Evolutionary conservation across 495 filamentous ascomycete genomes (phyloP).

Genomic region (Aspergillus asperescens): DNA sequence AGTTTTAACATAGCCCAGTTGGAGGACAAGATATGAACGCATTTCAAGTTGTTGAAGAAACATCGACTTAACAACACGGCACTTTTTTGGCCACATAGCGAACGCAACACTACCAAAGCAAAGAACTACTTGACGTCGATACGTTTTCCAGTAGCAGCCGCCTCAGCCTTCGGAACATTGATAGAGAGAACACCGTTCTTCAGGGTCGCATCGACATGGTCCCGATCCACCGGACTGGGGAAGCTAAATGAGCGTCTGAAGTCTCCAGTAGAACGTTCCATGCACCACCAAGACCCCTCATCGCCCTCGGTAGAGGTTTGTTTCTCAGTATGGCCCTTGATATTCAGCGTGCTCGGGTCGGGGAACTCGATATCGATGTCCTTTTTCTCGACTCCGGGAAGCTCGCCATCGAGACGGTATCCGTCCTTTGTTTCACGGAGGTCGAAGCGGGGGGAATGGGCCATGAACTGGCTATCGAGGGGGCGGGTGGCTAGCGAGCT

Average conservation of each 20-base stretch:
- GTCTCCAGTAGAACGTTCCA: slow-evolving; percentile 66
- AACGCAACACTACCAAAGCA: too few species aligned
- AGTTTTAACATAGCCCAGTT: too few species aligned
- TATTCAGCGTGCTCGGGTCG: slow-evolving; percentile 63
- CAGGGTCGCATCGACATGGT: slow-evolving; percentile 61
- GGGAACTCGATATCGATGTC: slow-evolving; percentile 73
- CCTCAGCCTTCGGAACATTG: slow-evolving; percentile 61
- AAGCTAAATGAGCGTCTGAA: slow-evolving; percentile 74
- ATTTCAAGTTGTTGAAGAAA: too few species aligned
- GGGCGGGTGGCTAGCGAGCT: neutral
- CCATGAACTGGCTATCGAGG: slow-evolving; percentile 5
- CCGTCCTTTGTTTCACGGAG: slow-evolving; percentile 57
- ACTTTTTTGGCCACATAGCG: too few species aligned
- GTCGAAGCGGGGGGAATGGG: slow-evolving; percentile 71
- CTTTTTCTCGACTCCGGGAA: slow-evolving; percentile 70
- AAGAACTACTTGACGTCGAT: neutral
- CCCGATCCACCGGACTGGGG: slow-evolving; percentile 64
- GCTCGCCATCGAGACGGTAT: slow-evolving; percentile 79
- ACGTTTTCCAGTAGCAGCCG: neutral
- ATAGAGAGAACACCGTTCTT: slow-evolving; percentile 66
- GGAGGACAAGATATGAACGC: too few species aligned
- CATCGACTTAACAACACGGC: too few species aligned
- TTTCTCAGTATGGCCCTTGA: slow-evolving; percentile 52
- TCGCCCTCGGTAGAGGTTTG: slow-evolving; percentile 4
- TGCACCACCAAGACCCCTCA: slow-evolving; percentile 61